These are phyloP conservation scores for Phanerodontia chrysosporium DNA, from an alignment of 768 basidiomycete species.

Conservation along the genomic window DNA sequence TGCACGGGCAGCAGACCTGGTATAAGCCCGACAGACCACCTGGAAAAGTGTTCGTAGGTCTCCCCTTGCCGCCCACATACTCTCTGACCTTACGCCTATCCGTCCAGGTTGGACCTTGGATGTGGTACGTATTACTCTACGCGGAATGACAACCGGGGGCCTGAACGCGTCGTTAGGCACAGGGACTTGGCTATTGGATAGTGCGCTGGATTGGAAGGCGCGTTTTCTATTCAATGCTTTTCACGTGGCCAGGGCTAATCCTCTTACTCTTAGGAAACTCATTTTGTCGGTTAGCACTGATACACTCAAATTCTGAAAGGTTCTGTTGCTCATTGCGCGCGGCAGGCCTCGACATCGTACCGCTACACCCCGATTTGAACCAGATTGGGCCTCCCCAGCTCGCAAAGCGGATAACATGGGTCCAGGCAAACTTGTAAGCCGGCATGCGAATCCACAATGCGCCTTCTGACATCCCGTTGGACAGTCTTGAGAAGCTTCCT, in stretches of 20 bases:
- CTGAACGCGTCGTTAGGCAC: conserved; percentile 40
- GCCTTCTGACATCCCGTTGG: conserved; percentile 6
- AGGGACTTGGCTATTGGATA: conserved; percentile 70
- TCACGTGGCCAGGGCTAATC: no score
- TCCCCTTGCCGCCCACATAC: neutral
- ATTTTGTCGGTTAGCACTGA: conserved; percentile 54
- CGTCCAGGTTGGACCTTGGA: conserved; percentile 59
- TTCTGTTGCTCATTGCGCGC: neutral
- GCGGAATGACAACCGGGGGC: no score
- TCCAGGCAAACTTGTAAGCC: conserved; percentile 68
- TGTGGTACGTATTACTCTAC: conserved; percentile 60
- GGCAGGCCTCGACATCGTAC: conserved; percentile 65
- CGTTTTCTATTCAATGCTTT: no score
- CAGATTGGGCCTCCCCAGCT: conserved; percentile 55
- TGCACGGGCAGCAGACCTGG: conserved; percentile 55
- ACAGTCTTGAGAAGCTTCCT: conserved; percentile 65
- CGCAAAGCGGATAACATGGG: conserved; percentile 62
- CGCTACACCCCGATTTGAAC: conserved; percentile 65
- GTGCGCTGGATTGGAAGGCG: conserved; percentile 62
- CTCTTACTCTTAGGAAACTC: conserved; percentile 37
- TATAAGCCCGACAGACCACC: conserved; percentile 61
- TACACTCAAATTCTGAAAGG: neutral
- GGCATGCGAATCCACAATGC: conserved; percentile 1
- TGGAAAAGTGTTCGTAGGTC: conserved; percentile 49
- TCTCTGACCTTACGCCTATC: neutral